phyloP scores from a whole-genome alignment of 805 yeast species.

The Sugiyamaella americana region DNA sequence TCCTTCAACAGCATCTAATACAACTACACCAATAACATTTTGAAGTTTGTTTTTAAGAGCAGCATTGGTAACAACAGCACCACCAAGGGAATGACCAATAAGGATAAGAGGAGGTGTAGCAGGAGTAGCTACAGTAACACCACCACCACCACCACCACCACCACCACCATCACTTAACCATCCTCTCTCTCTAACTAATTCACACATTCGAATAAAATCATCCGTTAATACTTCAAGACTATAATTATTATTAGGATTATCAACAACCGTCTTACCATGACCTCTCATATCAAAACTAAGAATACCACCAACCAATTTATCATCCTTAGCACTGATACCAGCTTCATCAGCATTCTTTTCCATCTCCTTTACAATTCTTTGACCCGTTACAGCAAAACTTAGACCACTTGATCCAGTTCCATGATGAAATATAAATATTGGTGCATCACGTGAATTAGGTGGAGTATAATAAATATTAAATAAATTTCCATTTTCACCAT shows the following conservation, averaged over 20 bases:
- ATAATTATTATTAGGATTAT: slow-evolving; percentile 32
- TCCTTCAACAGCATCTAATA: slow-evolving; percentile 92
- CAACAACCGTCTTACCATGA: slow-evolving; percentile 55
- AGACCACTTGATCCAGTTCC: slow-evolving; percentile 92
- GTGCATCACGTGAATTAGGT: slow-evolving; percentile 41
- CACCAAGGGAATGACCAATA: slow-evolving; percentile 92
- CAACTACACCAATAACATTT: slow-evolving; percentile 58
- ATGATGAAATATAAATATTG: slow-evolving; percentile 74
- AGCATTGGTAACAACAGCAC: slow-evolving; percentile 65
- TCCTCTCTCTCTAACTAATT: slow-evolving; percentile 30
- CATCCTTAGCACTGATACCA: slow-evolving; percentile 10
- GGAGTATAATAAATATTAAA: slow-evolving; percentile 55
- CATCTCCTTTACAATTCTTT: slow-evolving; percentile 31
- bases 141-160: not conserved
- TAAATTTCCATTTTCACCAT: slow-evolving; percentile 23
- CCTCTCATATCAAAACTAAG: slow-evolving; percentile 78
- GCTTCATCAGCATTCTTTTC: slow-evolving; percentile 1
- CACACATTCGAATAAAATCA: slow-evolving; percentile 53
- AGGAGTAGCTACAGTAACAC: not conserved
- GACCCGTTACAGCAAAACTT: slow-evolving; percentile 58
- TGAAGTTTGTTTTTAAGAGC: slow-evolving; percentile 25
- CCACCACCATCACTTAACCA: not conserved
- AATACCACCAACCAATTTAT: slow-evolving; percentile 48
- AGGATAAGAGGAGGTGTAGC: slow-evolving; percentile 40
- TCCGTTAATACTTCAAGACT: slow-evolving; percentile 45